phyloP scores from a whole-genome alignment of 176 grass and related monocot species.

The Canna indica region DNA sequence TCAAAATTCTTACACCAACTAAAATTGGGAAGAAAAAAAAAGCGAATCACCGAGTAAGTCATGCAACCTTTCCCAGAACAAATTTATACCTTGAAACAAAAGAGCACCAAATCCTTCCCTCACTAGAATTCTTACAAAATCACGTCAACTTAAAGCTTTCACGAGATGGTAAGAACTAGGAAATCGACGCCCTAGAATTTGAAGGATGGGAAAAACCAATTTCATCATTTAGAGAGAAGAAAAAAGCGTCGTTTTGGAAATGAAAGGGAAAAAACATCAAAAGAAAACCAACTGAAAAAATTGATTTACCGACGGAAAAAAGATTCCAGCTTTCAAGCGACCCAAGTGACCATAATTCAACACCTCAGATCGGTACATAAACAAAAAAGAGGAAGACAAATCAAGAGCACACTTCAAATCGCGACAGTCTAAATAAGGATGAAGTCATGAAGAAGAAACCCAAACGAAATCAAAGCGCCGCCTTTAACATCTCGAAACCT shows the following conservation, averaged over 20 bases:
- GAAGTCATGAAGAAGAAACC: too few species aligned
- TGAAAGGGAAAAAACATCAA: background rate
- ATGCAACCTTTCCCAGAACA: background rate
- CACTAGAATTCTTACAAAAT: background rate
- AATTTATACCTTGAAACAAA: background rate
- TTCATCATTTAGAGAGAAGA: background rate
- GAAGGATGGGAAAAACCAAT: background rate
- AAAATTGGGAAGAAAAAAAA: background rate
- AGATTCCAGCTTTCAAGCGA: background rate
- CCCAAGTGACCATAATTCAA: too few species aligned
- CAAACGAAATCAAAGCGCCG: too few species aligned
- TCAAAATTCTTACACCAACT: background rate
- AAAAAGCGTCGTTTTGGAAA: too few species aligned
- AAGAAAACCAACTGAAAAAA: background rate
- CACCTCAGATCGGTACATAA: too few species aligned
- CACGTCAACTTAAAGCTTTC: background rate
- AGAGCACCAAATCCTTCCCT: background rate
- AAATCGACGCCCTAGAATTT: background rate
- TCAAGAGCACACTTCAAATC: too few species aligned
- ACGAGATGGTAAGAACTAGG: background rate
- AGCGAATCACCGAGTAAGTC: background rate
- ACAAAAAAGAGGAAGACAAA: too few species aligned
- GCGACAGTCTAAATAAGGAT: too few species aligned
- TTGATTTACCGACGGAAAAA: background rate
- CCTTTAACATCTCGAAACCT: too few species aligned